These are phyloP conservation scores for Acanthochlamys bracteata DNA, from an alignment of 106 monocot species.

Conservation along the genomic window DNA sequence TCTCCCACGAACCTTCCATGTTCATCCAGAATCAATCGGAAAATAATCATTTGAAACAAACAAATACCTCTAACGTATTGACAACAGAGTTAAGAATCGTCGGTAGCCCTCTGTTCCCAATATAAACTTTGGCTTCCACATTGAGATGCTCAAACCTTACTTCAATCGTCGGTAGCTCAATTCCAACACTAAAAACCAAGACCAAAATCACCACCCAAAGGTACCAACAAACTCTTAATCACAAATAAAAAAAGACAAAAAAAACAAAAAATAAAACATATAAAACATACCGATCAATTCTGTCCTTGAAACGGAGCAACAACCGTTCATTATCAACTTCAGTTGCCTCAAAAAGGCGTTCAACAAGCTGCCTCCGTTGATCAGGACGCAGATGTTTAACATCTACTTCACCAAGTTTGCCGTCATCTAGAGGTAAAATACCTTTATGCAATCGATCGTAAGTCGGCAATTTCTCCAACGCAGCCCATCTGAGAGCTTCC, in stretches of 20 bases:
- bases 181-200: constrained; percentile 39
- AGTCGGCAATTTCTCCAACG: constrained; percentile 53
- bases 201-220: background rate
- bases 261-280: too few species aligned
- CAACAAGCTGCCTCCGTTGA: constrained; percentile 38
- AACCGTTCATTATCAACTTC: constrained; percentile 71
- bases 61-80: constrained; percentile 46
- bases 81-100: constrained; percentile 32
- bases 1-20: too few species aligned
- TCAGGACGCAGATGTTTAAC: constrained; percentile 20
- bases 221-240: too few species aligned
- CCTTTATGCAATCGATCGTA: constrained; percentile 25
- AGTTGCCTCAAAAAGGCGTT: constrained; percentile 40
- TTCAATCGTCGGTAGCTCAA: constrained; percentile 55
- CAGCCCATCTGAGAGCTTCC: constrained; percentile 55
- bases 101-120: constrained; percentile 48
- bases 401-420: constrained; percentile 34
- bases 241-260: too few species aligned
- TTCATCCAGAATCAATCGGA: too few species aligned
- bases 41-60: too few species aligned
- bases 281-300: constrained; percentile 63
- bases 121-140: constrained; percentile 27
- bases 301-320: constrained; percentile 54
- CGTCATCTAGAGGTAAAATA: constrained; percentile 13
- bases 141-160: constrained; percentile 47